Evolutionary conservation across 305 asterid species (phyloP).

Genomic region (Andrographis paniculata): DNA sequence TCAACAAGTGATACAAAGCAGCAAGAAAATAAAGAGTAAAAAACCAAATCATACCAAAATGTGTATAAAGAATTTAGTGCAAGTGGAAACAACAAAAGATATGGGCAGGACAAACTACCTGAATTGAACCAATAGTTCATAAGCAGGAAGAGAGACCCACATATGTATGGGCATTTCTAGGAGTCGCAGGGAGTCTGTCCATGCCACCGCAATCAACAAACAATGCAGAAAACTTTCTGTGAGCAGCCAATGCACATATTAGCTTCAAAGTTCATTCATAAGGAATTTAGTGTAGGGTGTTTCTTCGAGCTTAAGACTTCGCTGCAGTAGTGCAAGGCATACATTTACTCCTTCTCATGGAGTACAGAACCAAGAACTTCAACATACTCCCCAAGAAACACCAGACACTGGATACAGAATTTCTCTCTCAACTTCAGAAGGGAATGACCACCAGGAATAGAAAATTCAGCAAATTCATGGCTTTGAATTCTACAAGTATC

Average conservation of each 20-base stretch:
- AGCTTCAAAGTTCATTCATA: constrained; percentile 87
- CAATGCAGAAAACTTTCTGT: constrained; percentile 85
- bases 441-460: constrained; percentile 49
- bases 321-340: constrained; percentile 75
- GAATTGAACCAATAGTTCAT: constrained; percentile 85
- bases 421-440: constrained; percentile 86
- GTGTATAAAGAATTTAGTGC: too few relatives aligned
- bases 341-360: constrained; percentile 96
- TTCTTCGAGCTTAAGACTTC: constrained; percentile 62
- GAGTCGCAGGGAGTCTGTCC: constrained; percentile 74
- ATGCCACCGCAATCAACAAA: constrained; percentile 97
- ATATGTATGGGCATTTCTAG: constrained; percentile 68
- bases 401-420: constrained; percentile 91
- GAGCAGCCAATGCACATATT: constrained; percentile 93
- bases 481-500: constrained; percentile 34
- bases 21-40: neutral
- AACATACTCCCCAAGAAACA: constrained; percentile 85
- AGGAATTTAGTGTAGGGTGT: constrained; percentile 35
- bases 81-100: constrained; percentile 4
- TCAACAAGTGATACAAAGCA: neutral
- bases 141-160: constrained; percentile 90
- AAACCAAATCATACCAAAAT: too few relatives aligned
- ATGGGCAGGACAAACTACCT: constrained; percentile 38
- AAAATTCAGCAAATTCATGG: constrained; percentile 52
- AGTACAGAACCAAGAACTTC: constrained; percentile 99